phyloP scores from a whole-genome alignment of 805 yeast species.

The Myxozyma neotropica region DNA sequence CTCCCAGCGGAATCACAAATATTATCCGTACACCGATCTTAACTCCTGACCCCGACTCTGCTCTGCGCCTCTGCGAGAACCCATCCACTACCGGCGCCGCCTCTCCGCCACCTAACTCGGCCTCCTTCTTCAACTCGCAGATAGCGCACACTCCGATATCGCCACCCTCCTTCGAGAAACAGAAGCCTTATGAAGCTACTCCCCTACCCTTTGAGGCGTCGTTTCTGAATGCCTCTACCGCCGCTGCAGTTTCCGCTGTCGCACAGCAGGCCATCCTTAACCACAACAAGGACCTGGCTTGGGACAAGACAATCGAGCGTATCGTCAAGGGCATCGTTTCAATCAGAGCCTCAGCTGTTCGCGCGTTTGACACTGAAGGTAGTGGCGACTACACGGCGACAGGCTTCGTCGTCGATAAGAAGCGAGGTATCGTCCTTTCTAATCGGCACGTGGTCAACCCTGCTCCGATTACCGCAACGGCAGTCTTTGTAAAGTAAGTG shows the following conservation, averaged over 20 bases:
- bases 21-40: slow-evolving; percentile 27
- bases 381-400: slow-evolving; percentile 34
- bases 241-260: slow-evolving; percentile 11
- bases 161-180: slow-evolving; percentile 4
- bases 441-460: slow-evolving; percentile 33
- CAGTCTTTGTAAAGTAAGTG: slow-evolving; percentile 32
- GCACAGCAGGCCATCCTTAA: slow-evolving; percentile 2
- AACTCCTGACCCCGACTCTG: slow-evolving; percentile 32
- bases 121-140: not conserved
- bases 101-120: slow-evolving; percentile 7
- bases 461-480: slow-evolving; percentile 33
- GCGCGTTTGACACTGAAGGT: slow-evolving; percentile 31
- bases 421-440: slow-evolving; percentile 30
- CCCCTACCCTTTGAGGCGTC: not conserved
- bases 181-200: not conserved
- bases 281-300: slow-evolving; percentile 20
- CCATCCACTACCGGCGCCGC: slow-evolving; percentile 4
- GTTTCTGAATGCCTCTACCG: slow-evolving; percentile 2
- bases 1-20: slow-evolving; percentile 2
- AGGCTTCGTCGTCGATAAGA: slow-evolving; percentile 33
- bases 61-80: slow-evolving; percentile 16
- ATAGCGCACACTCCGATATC: slow-evolving; percentile 4
- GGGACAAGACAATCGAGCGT: slow-evolving; percentile 33
- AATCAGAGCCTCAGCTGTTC: slow-evolving; percentile 30
- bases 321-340: slow-evolving; percentile 33